These are phyloP conservation scores for Quercus robur DNA, from an alignment of 306 rosid genomes.

Conservation along the genomic window DNA sequence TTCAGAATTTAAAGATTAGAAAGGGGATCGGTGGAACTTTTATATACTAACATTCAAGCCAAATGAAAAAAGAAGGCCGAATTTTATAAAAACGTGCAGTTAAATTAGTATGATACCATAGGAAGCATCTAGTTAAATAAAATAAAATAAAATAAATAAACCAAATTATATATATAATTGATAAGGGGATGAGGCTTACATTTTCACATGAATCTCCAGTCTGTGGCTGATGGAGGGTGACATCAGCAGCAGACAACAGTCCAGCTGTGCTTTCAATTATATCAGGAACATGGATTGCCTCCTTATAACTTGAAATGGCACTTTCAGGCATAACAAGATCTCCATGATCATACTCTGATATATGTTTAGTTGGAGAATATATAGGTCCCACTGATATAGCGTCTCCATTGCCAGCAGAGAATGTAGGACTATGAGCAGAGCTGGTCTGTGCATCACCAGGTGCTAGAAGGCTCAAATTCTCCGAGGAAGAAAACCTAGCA, in stretches of 20 bases:
- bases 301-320: conserved; percentile 72
- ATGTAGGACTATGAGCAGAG: conserved; percentile 68
- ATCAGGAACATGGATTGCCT: conserved; percentile 65
- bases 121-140: neutral
- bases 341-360: conserved; percentile 54
- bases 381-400: conserved; percentile 52
- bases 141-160: neutral
- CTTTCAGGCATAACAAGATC: conserved; percentile 67
- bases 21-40: neutral
- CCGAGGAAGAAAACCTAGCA: conserved; percentile 63
- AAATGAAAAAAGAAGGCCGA: neutral
- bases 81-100: neutral
- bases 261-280: conserved; percentile 84
- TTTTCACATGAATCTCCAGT: conserved; percentile 64
- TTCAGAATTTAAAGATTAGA: neutral
- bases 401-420: conserved; percentile 69
- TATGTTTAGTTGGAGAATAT: conserved; percentile 41
- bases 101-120: conserved; percentile 1
- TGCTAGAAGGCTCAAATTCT: conserved; percentile 70
- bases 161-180: conserved; percentile 1
- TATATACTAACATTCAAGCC: too few relatives aligned
- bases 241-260: conserved; percentile 62
- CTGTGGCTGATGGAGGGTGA: conserved; percentile 55
- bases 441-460: conserved; percentile 67
- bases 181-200: conserved; percentile 49